Conservation (phyloP, 1,284 basidiomycete genomes). For the Singerocomus inundabilis region DNA sequence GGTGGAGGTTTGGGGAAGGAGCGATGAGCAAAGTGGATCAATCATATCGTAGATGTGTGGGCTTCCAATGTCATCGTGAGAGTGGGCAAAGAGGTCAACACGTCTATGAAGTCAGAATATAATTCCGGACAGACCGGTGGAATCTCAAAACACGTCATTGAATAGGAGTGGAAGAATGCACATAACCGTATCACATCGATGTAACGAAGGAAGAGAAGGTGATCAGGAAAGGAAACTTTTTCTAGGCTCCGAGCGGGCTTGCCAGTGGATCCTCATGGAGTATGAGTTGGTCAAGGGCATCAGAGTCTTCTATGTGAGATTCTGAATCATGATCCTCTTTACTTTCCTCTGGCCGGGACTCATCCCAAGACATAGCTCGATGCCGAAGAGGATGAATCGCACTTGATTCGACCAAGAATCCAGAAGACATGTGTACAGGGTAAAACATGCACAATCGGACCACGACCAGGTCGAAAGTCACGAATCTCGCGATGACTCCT, state of each 20-base stretch:
- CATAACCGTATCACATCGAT: neutral
- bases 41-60: neutral
- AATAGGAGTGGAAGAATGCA: neutral
- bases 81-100: neutral
- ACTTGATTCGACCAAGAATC: neutral
- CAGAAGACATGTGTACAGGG: slow-evolving; percentile 62
- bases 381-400: neutral
- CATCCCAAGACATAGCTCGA: slow-evolving; percentile 29
- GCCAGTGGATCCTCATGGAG: slow-evolving; percentile 35
- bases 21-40: neutral
- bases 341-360: slow-evolving; percentile 12
- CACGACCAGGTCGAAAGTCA: slow-evolving; percentile 86
- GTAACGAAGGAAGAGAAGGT: neutral
- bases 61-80: no score
- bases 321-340: slow-evolving; percentile 38
- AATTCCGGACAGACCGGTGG: neutral
- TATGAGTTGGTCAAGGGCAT: slow-evolving; percentile 55
- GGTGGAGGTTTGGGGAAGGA: neutral
- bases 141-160: neutral
- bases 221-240: neutral
- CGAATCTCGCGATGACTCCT: slow-evolving; percentile 83
- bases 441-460: slow-evolving; percentile 92
- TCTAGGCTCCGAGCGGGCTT: slow-evolving; percentile 21
- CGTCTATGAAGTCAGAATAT: neutral
- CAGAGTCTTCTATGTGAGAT: slow-evolving; percentile 47